Percentiles rank a stretch among this genome's conserved stretches.
These are phyloP conservation scores for Pseudocercospora fijiensis DNA, from an alignment of 2,329 filamentous ascomycete species.

Conservation along the genomic window DNA sequence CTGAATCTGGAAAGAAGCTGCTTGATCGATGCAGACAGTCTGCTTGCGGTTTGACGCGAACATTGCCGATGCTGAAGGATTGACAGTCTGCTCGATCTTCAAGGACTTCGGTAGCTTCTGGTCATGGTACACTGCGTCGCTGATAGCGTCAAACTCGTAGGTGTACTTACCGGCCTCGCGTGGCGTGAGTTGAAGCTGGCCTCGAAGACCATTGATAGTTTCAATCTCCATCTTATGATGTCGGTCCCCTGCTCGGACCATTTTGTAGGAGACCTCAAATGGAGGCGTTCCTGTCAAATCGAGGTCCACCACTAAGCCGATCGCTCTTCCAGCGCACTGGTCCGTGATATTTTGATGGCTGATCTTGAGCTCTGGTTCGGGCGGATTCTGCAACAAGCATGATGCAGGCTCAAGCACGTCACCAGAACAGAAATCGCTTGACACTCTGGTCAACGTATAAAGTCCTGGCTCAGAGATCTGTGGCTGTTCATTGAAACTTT, in stretches of 20 bases:
- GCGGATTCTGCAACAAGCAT: conserved; percentile 87
- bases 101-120: conserved; percentile 61
- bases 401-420: conserved; percentile 91
- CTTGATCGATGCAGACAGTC: conserved; percentile 79
- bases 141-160: conserved; percentile 79
- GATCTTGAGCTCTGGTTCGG: conserved; percentile 76
- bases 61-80: conserved; percentile 79
- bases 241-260: conserved; percentile 61
- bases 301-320: conserved; percentile 83
- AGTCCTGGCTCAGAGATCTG: conserved; percentile 74
- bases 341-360: conserved; percentile 81
- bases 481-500: conserved; percentile 62
- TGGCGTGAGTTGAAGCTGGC: conserved; percentile 82
- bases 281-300: conserved; percentile 91
- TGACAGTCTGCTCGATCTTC: conserved; percentile 79
- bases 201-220: conserved; percentile 67
- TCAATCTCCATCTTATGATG: conserved; percentile 52
- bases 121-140: conserved; percentile 76
- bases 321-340: conserved; percentile 90
- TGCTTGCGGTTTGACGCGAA: conserved; percentile 60
- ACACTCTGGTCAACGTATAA: conserved; percentile 79
- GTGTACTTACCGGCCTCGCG: conserved; percentile 78
- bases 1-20: conserved; percentile 69
- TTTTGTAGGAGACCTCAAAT: conserved; percentile 77
- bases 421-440: conserved; percentile 77